These are phyloP conservation scores for Fusarium paranaense DNA, from an alignment of 2,329 filamentous ascomycete species.

Conservation along the genomic window DNA sequence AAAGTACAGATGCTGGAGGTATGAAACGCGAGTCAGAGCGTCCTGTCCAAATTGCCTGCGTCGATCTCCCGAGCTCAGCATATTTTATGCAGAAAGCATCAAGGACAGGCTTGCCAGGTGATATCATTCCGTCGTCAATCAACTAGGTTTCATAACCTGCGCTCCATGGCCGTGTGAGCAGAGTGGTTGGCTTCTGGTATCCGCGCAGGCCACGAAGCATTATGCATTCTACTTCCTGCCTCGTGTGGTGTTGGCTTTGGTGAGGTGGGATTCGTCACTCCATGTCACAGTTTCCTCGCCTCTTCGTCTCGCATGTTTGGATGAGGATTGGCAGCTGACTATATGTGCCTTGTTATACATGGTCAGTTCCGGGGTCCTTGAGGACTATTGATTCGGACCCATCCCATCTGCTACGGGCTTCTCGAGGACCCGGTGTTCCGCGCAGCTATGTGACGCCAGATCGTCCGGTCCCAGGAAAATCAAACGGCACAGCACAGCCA, in stretches of 20 bases:
- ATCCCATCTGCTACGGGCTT: slow-evolving; percentile 14
- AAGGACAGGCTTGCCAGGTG: not conserved
- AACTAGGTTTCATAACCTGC: not conserved
- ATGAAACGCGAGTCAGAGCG: slow-evolving; percentile 37
- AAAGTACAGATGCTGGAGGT: not conserved
- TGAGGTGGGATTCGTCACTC: slow-evolving; percentile 8
- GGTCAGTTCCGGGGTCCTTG: slow-evolving; percentile 18
- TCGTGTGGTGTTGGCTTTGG: slow-evolving; percentile 6
- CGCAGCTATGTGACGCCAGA: slow-evolving; percentile 6
- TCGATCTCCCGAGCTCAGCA: slow-evolving; percentile 42
- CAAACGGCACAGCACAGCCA: not conserved
- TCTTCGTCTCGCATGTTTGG: slow-evolving; percentile 18
- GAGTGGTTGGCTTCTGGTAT: not conserved
- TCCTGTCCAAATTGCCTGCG: slow-evolving; percentile 31
- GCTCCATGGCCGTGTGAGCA: not conserved
- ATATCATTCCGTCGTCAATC: not conserved
- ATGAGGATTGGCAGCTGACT: slow-evolving; percentile 16
- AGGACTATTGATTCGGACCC: slow-evolving; percentile 34
- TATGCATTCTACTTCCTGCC: not conserved
- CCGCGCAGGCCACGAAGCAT: not conserved
- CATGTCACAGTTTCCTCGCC: slow-evolving; percentile 18
- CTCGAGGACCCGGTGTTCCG: not conserved
- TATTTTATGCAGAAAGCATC: slow-evolving; percentile 7
- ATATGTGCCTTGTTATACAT: slow-evolving; percentile 39
- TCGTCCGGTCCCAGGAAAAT: slow-evolving; percentile 12